These are phyloP conservation scores for Fraxinus quadrangulata DNA, from an alignment of 257 asterid genomes.

Conservation along the genomic window DNA sequence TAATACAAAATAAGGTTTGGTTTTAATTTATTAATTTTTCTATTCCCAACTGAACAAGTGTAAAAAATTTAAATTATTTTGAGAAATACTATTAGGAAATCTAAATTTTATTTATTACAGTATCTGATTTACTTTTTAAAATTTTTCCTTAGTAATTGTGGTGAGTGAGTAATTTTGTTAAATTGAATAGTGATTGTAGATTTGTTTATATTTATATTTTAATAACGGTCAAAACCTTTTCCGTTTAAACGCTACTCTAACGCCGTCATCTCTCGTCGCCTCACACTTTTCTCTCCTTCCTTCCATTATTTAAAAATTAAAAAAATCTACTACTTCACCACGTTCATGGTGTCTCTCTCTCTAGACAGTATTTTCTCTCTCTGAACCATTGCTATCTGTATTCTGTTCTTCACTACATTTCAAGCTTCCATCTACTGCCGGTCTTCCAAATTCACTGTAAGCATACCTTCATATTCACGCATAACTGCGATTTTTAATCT, in stretches of 20 bases:
- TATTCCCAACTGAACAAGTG: too few relatives aligned
- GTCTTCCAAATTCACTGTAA: constrained; percentile 33
- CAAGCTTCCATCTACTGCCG: constrained; percentile 42
- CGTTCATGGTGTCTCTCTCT: constrained; percentile 22
- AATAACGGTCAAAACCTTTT: constrained; percentile 41
- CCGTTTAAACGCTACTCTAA: constrained; percentile 28
- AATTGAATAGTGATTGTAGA: too few relatives aligned
- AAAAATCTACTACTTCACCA: constrained; percentile 27
- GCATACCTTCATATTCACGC: constrained; percentile 22
- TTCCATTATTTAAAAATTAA: constrained; percentile 21
- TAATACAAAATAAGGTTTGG: too few relatives aligned
- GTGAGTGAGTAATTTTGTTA: too few relatives aligned
- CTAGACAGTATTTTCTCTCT: constrained; percentile 40
- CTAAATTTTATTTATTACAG: too few relatives aligned
- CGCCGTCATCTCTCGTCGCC: constrained; percentile 36
- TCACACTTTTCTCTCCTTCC: constrained; percentile 20
- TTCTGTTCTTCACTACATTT: constrained; percentile 27
- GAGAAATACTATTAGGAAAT: too few relatives aligned
- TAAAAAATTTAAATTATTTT: too few relatives aligned
- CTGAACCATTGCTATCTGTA: constrained; percentile 38
- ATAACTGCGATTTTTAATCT: background rate
- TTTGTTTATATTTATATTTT: too few relatives aligned
- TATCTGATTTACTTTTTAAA: too few relatives aligned
- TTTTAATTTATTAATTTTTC: too few relatives aligned
- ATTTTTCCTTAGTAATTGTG: too few relatives aligned